Evolutionary conservation across 2,329 filamentous ascomycete species (phyloP).

Genomic region (Basipetospora chlamydospora): DNA sequence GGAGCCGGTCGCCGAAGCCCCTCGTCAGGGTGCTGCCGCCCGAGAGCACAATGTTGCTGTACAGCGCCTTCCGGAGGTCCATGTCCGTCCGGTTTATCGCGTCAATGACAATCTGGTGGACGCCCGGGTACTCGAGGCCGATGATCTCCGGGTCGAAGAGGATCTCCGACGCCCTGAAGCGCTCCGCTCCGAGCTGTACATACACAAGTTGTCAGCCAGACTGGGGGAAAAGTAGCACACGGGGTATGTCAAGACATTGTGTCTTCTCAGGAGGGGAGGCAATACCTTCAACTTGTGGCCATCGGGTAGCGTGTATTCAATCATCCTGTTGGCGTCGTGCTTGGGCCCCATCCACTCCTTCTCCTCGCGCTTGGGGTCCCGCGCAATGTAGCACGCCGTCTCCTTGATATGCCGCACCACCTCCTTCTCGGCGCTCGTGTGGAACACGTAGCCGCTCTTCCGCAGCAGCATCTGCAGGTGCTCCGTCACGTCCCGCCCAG

Average conservation of each 20-base stretch:
- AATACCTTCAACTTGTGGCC: slow-evolving; percentile 80
- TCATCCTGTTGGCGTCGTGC: slow-evolving; percentile 59
- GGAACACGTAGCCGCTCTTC: slow-evolving; percentile 87
- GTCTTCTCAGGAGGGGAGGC: background rate
- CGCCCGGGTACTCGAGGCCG: slow-evolving; percentile 86
- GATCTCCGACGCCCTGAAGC: slow-evolving; percentile 92
- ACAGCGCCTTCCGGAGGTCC: slow-evolving; percentile 85
- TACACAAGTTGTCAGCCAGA: slow-evolving; percentile 7
- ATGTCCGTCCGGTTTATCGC: slow-evolving; percentile 90
- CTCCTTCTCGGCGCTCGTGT: slow-evolving; percentile 97
- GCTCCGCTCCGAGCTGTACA: slow-evolving; percentile 68
- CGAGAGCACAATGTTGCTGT: slow-evolving; percentile 92
- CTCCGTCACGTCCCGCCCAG: slow-evolving; percentile 90
- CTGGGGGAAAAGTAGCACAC: background rate
- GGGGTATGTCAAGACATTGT: background rate
- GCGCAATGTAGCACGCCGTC: slow-evolving; percentile 77
- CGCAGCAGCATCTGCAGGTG: slow-evolving; percentile 80
- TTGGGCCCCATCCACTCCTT: slow-evolving; percentile 85
- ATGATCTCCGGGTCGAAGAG: slow-evolving; percentile 96
- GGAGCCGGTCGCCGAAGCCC: slow-evolving; percentile 83
- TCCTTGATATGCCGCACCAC: slow-evolving; percentile 97
- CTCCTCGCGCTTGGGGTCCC: slow-evolving; percentile 85
- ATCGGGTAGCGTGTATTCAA: slow-evolving; percentile 83
- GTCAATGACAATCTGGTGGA: slow-evolving; percentile 96
- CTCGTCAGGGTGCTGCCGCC: slow-evolving; percentile 93